Evolutionary conservation across 169 alveolate genomes (phyloP), one percentile per base, ranked within the genome.

Genomic region (Babesia divergens): DNA sequence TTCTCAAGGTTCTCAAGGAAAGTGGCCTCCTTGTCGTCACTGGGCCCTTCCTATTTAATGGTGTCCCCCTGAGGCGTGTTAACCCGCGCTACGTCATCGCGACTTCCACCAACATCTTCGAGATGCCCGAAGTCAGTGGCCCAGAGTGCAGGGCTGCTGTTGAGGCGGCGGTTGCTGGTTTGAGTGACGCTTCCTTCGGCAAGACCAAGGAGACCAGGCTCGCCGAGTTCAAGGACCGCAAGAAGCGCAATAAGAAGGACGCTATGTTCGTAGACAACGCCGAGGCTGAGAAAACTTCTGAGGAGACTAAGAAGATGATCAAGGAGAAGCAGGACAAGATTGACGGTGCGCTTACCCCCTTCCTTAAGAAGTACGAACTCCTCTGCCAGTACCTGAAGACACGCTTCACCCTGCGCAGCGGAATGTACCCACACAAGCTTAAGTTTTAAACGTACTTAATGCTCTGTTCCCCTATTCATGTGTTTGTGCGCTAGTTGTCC

Each of bases 51-150:
- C 91, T 93, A 62, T 83, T 95, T 64, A 97, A 97, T 83, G 99
- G 99, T 31, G 98, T 96, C 42, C 99, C 99, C 9, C 90, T 97
- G 68, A 94, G 96, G 89, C 94, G 99, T 84, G 98, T 96, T 44
- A 95, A 94, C 92, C 96, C 95, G 65, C 94, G 98, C 46, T 95
- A 94, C 86, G 95, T 96, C 67, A 89, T 96, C 51, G 98, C 98
- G 53, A 97, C 99, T 8, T 86, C 96, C 74, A 94, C 98, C 38
- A 94, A 93, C 74, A 90, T 96, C 44, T 86, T 77, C 54, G 89
- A 85, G 47, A 54, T 94, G 49, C 51, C 67, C 29, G 92, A 92
- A 53, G 91, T 89, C 60, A 84, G 89, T 62, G 87, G 86, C 20
- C 60, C 37, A 51, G 52, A 65, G 83, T 82, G 65, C 80, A 84